Conservation (phyloP, 208 protist species). For the Leishmania lainsoni region DNA sequence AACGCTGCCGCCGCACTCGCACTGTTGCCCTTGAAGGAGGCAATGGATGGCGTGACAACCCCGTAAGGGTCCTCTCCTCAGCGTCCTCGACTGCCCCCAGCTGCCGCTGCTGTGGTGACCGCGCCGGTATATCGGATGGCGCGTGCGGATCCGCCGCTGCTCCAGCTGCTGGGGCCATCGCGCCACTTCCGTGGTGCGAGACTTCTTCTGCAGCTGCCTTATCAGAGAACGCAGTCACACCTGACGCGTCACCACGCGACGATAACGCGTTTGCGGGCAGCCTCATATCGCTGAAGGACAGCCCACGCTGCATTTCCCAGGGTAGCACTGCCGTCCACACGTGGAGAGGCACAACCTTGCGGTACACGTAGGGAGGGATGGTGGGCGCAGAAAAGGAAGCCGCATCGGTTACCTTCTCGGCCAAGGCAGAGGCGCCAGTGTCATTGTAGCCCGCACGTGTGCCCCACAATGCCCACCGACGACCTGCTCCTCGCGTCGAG, state of each 20-base stretch:
- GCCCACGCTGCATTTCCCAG: constrained; percentile 86
- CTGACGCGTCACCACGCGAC: background rate
- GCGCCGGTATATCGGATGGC: background rate
- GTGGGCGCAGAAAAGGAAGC: background rate
- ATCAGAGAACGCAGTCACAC: background rate
- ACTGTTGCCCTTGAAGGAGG: background rate
- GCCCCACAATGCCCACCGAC: constrained; percentile 6
- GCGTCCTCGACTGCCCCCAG: constrained; percentile 10
- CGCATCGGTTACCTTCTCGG: too few species aligned
- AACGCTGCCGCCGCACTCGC: background rate
- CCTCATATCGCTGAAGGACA: constrained; percentile 59
- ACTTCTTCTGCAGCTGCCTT: constrained; percentile 5
- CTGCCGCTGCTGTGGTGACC: background rate
- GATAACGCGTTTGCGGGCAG: constrained; percentile 19
- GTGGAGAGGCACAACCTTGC: constrained; percentile 53
- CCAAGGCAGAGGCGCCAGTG: background rate
- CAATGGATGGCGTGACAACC: constrained; percentile 41
- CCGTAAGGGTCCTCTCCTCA: constrained; percentile 67
- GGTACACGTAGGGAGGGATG: constrained; percentile 20
- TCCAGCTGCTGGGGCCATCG: background rate
- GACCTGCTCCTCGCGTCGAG: background rate
- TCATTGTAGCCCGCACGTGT: background rate
- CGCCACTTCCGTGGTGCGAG: background rate
- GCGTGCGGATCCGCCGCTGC: background rate
- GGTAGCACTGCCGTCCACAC: constrained; percentile 86